Percentiles rank a stretch among this genome's conserved stretches.
Evolutionary conservation across 2,329 filamentous ascomycete species (phyloP).

Genomic region (Penicillium oxalicum): DNA sequence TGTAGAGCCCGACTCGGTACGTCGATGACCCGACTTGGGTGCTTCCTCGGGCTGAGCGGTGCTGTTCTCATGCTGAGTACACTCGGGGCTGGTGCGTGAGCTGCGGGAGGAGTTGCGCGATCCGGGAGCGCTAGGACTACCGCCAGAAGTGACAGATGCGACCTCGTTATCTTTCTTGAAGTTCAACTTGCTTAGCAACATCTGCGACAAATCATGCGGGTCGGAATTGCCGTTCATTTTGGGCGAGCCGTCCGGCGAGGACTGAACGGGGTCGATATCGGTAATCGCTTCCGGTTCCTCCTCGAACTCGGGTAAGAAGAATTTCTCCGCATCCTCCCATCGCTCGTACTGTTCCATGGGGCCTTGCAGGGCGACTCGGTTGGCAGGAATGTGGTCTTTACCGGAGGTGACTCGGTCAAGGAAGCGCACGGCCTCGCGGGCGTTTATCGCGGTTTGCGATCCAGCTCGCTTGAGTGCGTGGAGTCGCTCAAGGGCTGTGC

Average conservation of each 20-base stretch:
- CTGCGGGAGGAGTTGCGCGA: conserved; percentile 42
- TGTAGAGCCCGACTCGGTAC: conserved; percentile 28
- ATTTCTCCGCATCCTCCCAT: conserved; percentile 44
- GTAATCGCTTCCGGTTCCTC: conserved; percentile 30
- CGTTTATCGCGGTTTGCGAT: conserved; percentile 45
- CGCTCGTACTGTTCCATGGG: conserved; percentile 46
- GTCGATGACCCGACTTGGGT: conserved; percentile 24
- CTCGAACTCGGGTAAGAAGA: conserved; percentile 41
- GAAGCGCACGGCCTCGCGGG: conserved; percentile 47
- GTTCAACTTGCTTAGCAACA: conserved; percentile 44
- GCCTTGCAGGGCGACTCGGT: conserved; percentile 43
- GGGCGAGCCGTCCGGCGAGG: conserved; percentile 17
- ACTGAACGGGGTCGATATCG: conserved; percentile 14
- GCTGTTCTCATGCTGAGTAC: conserved; percentile 26
- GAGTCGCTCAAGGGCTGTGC: conserved; percentile 42
- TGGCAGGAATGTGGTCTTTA: conserved; percentile 39
- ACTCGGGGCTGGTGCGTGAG: conserved; percentile 43
- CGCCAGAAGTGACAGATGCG: conserved; percentile 37
- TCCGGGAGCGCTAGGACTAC: conserved; percentile 38
- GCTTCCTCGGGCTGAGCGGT: conserved; percentile 19
- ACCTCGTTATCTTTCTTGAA: conserved; percentile 40
- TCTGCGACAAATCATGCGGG: conserved; percentile 41
- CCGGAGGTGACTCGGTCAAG: conserved; percentile 47
- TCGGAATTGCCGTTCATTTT: conserved; percentile 18
- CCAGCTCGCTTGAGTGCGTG: conserved; percentile 41